A percentile compares a stretch with the other conserved stretches of the same genome.
Conservation (phyloP, 2,329 filamentous ascomycete genomes). For the Penicillium sclerotigenum region DNA sequence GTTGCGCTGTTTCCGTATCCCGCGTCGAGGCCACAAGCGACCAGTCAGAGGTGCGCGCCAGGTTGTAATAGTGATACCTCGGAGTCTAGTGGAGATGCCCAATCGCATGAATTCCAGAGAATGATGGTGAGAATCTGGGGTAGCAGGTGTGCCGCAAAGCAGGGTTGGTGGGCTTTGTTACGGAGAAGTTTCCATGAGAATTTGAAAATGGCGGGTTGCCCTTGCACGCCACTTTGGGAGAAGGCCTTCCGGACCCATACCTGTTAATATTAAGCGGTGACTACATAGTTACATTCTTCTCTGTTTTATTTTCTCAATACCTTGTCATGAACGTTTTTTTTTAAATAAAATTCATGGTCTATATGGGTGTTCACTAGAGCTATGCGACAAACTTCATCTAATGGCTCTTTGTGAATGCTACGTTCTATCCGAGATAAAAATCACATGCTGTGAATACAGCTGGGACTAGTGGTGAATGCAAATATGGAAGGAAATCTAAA, state of each 20-base stretch:
- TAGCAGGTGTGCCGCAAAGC: conserved; percentile 1
- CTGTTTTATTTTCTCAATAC: background rate
- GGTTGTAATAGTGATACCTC: background rate
- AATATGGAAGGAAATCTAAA: background rate
- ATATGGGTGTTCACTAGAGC: background rate
- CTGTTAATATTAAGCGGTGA: background rate
- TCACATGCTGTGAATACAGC: background rate
- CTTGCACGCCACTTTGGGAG: conserved; percentile 5
- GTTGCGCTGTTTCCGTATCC: background rate
- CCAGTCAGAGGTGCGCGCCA: background rate
- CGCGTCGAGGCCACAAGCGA: background rate
- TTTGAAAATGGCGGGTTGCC: conserved; percentile 2
- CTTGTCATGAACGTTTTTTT: background rate
- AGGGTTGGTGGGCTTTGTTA: background rate
- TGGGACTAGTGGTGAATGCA: background rate
- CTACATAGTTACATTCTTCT: background rate
- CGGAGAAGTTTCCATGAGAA: background rate
- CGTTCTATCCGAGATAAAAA: background rate
- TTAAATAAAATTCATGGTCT: background rate
- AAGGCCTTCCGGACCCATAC: background rate
- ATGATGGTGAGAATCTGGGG: background rate
- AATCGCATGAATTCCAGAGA: background rate
- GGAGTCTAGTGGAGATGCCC: background rate
- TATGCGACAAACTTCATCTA: background rate
- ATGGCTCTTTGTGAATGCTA: background rate